phyloP scores from a whole-genome alignment of 1,284 basidiomycete genomes.

The Pterula multifida region DNA sequence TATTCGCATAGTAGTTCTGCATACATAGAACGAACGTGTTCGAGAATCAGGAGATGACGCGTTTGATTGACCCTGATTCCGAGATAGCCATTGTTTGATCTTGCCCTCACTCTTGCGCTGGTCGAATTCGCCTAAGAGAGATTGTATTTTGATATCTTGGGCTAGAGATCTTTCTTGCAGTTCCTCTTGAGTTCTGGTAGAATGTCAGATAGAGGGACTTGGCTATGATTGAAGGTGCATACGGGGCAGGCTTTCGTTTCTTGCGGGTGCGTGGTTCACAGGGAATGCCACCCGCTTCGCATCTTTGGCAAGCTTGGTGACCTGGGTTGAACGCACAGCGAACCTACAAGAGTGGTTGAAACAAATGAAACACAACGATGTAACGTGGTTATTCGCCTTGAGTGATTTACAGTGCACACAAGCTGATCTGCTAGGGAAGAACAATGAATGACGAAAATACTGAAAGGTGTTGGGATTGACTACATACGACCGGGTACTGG shows the following conservation, averaged over 20 bases:
- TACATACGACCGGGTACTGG: no score
- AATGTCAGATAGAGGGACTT: not conserved
- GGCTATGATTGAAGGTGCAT: slow-evolving; percentile 17
- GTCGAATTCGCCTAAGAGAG: slow-evolving; percentile 35
- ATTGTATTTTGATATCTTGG: slow-evolving; percentile 37
- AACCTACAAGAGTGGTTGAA: slow-evolving; percentile 23
- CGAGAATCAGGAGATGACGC: no score
- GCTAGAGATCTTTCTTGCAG: slow-evolving; percentile 32
- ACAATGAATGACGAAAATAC: no score
- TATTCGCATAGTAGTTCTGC: no score
- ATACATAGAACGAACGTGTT: no score
- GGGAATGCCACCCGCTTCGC: slow-evolving; percentile 29
- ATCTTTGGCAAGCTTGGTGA: slow-evolving; percentile 32
- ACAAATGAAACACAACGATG: no score
- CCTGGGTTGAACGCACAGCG: slow-evolving; percentile 36
- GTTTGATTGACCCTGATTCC: not conserved
- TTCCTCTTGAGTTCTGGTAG: slow-evolving; percentile 41
- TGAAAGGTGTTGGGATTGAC: no score
- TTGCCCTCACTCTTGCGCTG: slow-evolving; percentile 27
- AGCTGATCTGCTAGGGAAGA: slow-evolving; percentile 22
- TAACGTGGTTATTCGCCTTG: slow-evolving; percentile 33
- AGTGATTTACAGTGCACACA: slow-evolving; percentile 49
- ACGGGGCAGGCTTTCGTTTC: slow-evolving; percentile 44
- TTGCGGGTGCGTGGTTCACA: slow-evolving; percentile 41
- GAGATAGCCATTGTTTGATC: slow-evolving; percentile 22